Conservation (phyloP, 2,329 filamentous ascomycete species). For the Aquanectria penicillioides region DNA sequence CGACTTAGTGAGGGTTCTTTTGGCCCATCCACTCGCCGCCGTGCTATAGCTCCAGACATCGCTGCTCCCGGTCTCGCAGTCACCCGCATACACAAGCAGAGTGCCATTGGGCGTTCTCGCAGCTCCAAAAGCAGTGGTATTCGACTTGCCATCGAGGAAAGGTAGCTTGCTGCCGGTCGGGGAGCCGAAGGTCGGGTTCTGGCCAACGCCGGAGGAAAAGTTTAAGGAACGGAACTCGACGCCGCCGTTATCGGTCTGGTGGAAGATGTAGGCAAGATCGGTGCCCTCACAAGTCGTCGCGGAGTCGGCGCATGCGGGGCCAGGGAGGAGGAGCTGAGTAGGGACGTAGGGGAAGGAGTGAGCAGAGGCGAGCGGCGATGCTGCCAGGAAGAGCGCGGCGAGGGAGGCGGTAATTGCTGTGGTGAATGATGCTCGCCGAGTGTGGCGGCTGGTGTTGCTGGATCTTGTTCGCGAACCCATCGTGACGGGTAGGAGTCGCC, state of each 20-base stretch:
- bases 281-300: constrained; percentile 46
- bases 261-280: constrained; percentile 76
- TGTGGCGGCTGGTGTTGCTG: constrained; percentile 10
- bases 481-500: neutral
- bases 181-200: constrained; percentile 57
- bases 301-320: constrained; percentile 52
- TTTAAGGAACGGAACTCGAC: constrained; percentile 72
- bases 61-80: constrained; percentile 68
- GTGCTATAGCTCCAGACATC: constrained; percentile 73
- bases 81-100: constrained; percentile 78
- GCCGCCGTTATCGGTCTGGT: constrained; percentile 57
- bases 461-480: constrained; percentile 5
- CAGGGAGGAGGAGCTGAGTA: constrained; percentile 73
- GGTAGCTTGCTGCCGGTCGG: constrained; percentile 67
- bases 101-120: constrained; percentile 74
- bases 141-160: constrained; percentile 64
- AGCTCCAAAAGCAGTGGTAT: constrained; percentile 71
- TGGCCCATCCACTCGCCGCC: constrained; percentile 32
- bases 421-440: constrained; percentile 12
- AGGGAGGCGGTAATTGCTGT: constrained; percentile 11
- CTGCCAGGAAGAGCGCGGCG: constrained; percentile 23
- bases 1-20: constrained; percentile 32
- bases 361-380: constrained; percentile 43
- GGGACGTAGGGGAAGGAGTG: constrained; percentile 78
- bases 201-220: constrained; percentile 65